Conservation (phyloP, 1,139 yeast genomes). For the Yamadazyma buinensis region DNA sequence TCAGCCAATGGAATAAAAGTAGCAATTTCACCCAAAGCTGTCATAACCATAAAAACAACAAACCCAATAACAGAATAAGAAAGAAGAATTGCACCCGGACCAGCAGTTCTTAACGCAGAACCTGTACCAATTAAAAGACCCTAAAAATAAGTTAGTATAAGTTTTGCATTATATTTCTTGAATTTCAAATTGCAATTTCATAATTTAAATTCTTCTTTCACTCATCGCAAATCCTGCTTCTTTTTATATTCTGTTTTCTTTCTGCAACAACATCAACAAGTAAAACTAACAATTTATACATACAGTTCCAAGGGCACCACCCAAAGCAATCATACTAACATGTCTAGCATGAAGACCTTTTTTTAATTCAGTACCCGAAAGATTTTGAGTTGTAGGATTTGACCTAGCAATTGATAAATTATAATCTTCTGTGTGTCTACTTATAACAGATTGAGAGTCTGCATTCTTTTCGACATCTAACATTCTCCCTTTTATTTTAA, state of each 20-base stretch:
- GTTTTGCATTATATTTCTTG: not conserved
- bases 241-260: too few species aligned
- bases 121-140: slow-evolving; percentile 73
- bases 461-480: slow-evolving; percentile 21
- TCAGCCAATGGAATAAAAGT: slow-evolving; percentile 64
- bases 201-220: not conserved
- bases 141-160: too few species aligned
- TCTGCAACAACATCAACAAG: not conserved
- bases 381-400: slow-evolving; percentile 33
- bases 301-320: slow-evolving; percentile 60
- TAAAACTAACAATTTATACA: slow-evolving; percentile 25
- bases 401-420: slow-evolving; percentile 45
- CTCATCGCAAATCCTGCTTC: too few species aligned
- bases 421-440: slow-evolving; percentile 49
- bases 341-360: slow-evolving; percentile 67
- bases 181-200: not conserved
- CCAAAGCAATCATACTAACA: slow-evolving; percentile 67
- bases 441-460: slow-evolving; percentile 29
- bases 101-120: slow-evolving; percentile 57
- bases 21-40: slow-evolving; percentile 75
- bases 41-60: slow-evolving; percentile 65
- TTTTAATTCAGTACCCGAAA: slow-evolving; percentile 54
- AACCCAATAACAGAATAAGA: slow-evolving; percentile 61
- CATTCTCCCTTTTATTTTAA: too few species aligned
- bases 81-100: slow-evolving; percentile 65